These are phyloP conservation scores for Pythium brachiatum DNA, from an alignment of 352 stramenopile genomes.

Conservation along the genomic window DNA sequence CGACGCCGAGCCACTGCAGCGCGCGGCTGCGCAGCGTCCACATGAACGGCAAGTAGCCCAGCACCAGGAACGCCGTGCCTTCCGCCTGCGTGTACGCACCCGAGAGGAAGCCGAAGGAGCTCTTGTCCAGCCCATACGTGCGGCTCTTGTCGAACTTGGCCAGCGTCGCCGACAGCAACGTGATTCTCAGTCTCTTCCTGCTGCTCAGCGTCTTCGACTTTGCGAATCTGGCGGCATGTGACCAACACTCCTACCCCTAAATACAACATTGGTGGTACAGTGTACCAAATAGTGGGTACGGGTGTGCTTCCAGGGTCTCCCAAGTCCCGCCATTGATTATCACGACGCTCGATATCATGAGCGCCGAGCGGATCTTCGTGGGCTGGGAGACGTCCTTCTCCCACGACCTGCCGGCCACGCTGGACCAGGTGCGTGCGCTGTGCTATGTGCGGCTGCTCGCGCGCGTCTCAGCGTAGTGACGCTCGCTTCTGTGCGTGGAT, in stretches of 20 bases:
- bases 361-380: slow-evolving; percentile 64
- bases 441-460: neutral
- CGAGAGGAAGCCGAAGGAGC: slow-evolving; percentile 92
- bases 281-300: too few species aligned
- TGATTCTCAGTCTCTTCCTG: too few species aligned
- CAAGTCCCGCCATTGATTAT: too few species aligned
- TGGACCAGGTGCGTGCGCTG: slow-evolving; percentile 25
- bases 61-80: slow-evolving; percentile 81
- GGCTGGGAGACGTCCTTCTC: slow-evolving; percentile 75
- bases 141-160: slow-evolving; percentile 93
- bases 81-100: slow-evolving; percentile 86
- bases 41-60: slow-evolving; percentile 92
- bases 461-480: neutral
- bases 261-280: too few species aligned
- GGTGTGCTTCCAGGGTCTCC: too few species aligned
- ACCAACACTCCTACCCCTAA: too few species aligned
- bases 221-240: too few species aligned
- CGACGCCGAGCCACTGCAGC: slow-evolving; percentile 52
- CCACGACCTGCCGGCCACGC: slow-evolving; percentile 57
- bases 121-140: slow-evolving; percentile 96
- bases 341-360: slow-evolving; percentile 1
- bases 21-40: slow-evolving; percentile 85
- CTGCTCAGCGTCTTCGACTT: too few species aligned
- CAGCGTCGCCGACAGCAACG: slow-evolving; percentile 83
- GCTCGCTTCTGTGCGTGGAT: neutral